Percentiles rank a stretch among this genome's conserved stretches.
Evolutionary conservation across 768 basidiomycete genomes (phyloP).

Genomic region (Tylopilus plumbeoviolaceoides): DNA sequence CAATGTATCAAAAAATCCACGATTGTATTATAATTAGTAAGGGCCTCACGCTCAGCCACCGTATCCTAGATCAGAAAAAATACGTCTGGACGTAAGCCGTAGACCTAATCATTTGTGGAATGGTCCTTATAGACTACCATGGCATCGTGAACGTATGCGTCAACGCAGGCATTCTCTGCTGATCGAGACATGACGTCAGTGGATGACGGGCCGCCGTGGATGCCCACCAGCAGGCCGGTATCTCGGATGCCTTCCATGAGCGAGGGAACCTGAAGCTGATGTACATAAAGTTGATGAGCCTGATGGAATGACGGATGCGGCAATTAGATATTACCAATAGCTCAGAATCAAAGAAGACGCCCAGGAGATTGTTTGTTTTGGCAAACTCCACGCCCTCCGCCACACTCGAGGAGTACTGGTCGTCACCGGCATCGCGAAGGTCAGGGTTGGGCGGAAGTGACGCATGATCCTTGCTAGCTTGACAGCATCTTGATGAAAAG

Average conservation of each 20-base stretch:
- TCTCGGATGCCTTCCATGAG: slow-evolving; percentile 86
- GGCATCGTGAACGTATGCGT: slow-evolving; percentile 65
- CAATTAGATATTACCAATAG: slow-evolving; percentile 61
- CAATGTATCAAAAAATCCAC: slow-evolving; percentile 24
- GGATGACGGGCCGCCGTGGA: slow-evolving; percentile 60
- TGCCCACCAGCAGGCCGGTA: slow-evolving; percentile 81
- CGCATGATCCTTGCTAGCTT: slow-evolving; percentile 38
- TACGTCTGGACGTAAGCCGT: slow-evolving; percentile 18
- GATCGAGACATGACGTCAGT: slow-evolving; percentile 34
- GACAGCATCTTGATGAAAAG: slow-evolving; percentile 86
- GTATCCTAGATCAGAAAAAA: slow-evolving; percentile 22
- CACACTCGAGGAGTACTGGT: slow-evolving; percentile 60
- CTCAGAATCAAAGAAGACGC: slow-evolving; percentile 83
- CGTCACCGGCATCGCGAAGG: slow-evolving; percentile 40
- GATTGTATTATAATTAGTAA: slow-evolving; percentile 16
- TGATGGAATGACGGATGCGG: slow-evolving; percentile 8
- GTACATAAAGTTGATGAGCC: slow-evolving; percentile 11
- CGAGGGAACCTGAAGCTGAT: slow-evolving; percentile 77
- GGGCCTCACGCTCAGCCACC: slow-evolving; percentile 16
- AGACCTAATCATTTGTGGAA: slow-evolving; percentile 44
- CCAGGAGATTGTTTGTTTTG: slow-evolving; percentile 87
- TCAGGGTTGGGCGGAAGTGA: slow-evolving; percentile 38
- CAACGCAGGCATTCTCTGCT: slow-evolving; percentile 50
- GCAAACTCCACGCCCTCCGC: slow-evolving; percentile 92
- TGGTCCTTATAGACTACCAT: slow-evolving; percentile 66